Evolutionary conservation across 805 yeast genomes (phyloP).

Genomic region (Candida nemodendra): DNA sequence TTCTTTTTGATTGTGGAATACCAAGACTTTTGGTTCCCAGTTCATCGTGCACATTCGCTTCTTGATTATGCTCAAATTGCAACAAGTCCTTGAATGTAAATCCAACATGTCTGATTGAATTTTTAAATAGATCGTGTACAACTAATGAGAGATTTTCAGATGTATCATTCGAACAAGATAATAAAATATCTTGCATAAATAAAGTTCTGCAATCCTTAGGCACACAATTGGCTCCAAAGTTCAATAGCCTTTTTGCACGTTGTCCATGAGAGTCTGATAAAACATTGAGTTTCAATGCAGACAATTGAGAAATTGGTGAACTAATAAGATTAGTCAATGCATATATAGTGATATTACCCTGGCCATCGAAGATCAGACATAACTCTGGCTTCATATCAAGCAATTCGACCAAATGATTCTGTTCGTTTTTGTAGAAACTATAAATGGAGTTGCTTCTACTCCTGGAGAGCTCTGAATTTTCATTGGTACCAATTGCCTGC

Average conservation of each 20-base stretch:
- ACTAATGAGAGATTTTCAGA: constrained; percentile 37
- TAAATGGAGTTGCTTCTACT: constrained; percentile 17
- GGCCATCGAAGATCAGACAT: constrained; percentile 42
- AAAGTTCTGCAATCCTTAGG: constrained; percentile 29
- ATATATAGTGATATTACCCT: constrained; percentile 43
- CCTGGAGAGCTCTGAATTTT: constrained; percentile 8
- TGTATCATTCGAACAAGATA: constrained; percentile 10
- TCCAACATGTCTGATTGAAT: constrained; percentile 35
- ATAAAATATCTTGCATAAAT: constrained; percentile 24
- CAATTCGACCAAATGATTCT: constrained; percentile 25
- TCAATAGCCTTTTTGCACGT: constrained; percentile 17
- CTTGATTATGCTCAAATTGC: constrained; percentile 19
- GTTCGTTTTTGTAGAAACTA: constrained; percentile 12
- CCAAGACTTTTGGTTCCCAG: neutral
- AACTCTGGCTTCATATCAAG: constrained; percentile 33
- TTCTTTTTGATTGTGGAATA: neutral
- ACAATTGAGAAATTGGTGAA: constrained; percentile 47
- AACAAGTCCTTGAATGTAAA: constrained; percentile 31
- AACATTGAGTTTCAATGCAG: constrained; percentile 37
- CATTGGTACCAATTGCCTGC: neutral
- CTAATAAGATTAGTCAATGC: constrained; percentile 50
- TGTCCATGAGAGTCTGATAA: constrained; percentile 15
- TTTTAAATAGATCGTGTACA: constrained; percentile 43
- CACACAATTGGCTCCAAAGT: constrained; percentile 28
- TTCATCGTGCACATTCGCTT: constrained; percentile 3